Evolutionary conservation across 768 basidiomycete species (phyloP).

Genomic region (Tylopilus intermedius): DNA sequence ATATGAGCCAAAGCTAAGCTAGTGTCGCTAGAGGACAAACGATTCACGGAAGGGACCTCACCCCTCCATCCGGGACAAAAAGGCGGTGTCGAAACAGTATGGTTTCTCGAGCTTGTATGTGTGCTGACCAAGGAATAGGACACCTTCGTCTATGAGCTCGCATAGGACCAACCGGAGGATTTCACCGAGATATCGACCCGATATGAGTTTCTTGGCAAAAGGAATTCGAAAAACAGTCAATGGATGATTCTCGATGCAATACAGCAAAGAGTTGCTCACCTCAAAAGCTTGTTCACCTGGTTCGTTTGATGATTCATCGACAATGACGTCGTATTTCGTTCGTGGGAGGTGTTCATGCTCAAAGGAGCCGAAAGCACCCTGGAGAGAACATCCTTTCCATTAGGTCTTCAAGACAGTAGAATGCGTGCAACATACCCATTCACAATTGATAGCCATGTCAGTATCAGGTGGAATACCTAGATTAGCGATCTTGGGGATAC

Average conservation of each 20-base stretch:
- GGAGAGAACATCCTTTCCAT: not conserved
- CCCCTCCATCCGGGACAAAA: slow-evolving; percentile 96
- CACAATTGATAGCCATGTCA: slow-evolving; percentile 95
- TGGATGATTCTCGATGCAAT: not conserved
- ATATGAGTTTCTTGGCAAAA: slow-evolving; percentile 76
- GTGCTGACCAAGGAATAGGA: slow-evolving; percentile 95
- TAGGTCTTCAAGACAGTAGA: not conserved
- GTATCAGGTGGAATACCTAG: slow-evolving; percentile 61
- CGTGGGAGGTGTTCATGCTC: slow-evolving; percentile 91
- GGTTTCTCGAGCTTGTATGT: slow-evolving; percentile 97
- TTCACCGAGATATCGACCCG: slow-evolving; percentile 93
- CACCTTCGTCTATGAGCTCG: slow-evolving; percentile 94
- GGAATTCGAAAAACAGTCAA: not conserved
- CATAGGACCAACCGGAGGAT: slow-evolving; percentile 91
- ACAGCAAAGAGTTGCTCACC: slow-evolving; percentile 34
- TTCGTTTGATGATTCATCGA: slow-evolving; percentile 94
- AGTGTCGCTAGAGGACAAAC: not conserved
- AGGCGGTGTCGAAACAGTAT: slow-evolving; percentile 93
- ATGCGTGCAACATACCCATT: slow-evolving; percentile 62
- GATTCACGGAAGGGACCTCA: no score
- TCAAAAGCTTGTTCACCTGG: slow-evolving; percentile 93
- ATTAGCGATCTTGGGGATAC: slow-evolving; percentile 79
- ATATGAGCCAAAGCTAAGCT: not conserved
- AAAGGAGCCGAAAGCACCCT: slow-evolving; percentile 98
- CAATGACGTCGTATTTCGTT: slow-evolving; percentile 88